phyloP scores from a whole-genome alignment of 164 flowering plant species.

The Piper longum region DNA sequence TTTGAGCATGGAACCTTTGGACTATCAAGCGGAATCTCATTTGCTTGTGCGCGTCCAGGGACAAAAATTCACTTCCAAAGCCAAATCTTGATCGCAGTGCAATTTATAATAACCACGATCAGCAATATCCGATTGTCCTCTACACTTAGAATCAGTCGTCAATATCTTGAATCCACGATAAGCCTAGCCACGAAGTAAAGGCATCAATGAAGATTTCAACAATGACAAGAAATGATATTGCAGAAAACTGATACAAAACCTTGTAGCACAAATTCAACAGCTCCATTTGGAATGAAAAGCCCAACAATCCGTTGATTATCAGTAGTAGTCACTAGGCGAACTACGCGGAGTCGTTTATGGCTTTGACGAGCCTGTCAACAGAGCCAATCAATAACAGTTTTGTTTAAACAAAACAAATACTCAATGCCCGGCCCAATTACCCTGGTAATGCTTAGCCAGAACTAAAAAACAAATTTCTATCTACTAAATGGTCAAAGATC shows the following conservation, averaged over 20 bases:
- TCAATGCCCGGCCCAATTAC: no score
- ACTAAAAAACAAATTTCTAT: neutral
- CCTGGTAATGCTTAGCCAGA: neutral
- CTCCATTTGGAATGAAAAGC: constrained; percentile 74
- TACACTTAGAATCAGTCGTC: constrained; percentile 29
- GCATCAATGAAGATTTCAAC: no score
- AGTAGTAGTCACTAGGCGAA: constrained; percentile 69
- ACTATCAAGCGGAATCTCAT: neutral
- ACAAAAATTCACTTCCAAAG: neutral
- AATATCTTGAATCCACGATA: constrained; percentile 72
- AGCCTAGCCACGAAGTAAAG: constrained; percentile 31
- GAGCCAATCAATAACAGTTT: neutral
- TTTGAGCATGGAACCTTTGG: neutral
- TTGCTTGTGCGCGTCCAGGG: neutral
- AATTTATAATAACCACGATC: neutral
- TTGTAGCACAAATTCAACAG: constrained; percentile 75
- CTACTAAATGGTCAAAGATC: neutral
- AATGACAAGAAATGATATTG: neutral
- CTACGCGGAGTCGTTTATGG: constrained; percentile 73
- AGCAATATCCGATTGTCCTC: neutral
- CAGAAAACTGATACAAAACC: constrained; percentile 23
- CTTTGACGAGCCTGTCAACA: constrained; percentile 63
- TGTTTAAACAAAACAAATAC: neutral
- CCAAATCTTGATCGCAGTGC: neutral
- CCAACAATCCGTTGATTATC: constrained; percentile 80